Evolutionary conservation across 2,329 filamentous ascomycete species (phyloP), one percentile per base, ranked within the genome.

Genomic region (Fusarium abutilonis): DNA sequence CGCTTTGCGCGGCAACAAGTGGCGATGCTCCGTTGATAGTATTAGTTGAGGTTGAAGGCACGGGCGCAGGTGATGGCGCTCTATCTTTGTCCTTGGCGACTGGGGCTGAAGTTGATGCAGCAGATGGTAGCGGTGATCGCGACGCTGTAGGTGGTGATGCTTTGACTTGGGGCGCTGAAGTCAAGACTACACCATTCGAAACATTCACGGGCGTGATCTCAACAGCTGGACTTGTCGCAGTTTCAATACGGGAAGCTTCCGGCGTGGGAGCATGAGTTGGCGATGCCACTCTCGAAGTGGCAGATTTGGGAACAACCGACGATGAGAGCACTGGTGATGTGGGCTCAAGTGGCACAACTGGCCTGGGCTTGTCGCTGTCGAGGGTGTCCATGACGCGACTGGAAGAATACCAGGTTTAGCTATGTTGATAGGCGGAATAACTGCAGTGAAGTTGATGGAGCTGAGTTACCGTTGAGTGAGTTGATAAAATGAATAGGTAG

Each of bases 301-400:
- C 52, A 48, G 60, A 53, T 52, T 66, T 60, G 40, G 61, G 56
- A 58, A 48, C 55, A 53, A 60, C 54, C 31, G 65, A 51, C 39
- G 63, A 60, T 58, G 69, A 69, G 38, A 66, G 64, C 32, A 65
- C 68, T 52, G 68, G 67, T 47, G 68, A 70, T 63, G 69, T 69
- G 62, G 68, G 68, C 54, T 68, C 65, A 60, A 64, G 54, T 61
- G 69, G 65, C 60, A 66, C 67, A 69, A 63, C 61, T 32, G 61
- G 65, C 60, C 63, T 70, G 57, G 65, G 63, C 61, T 69, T 67
- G 56, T 70, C 68, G 51, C 52, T 52, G 52, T 68, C 63, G 50
- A 52, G 52, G 58, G 49, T 66, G 53, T 71, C 64, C 65, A 70
- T 71, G 58, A 67, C 62, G 59, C 51, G 54, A 59, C 51, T 55